Percentiles rank a stretch among this genome's conserved stretches.
phyloP scores from a whole-genome alignment of 768 basidiomycete species.

The Boletus subparvulus region DNA sequence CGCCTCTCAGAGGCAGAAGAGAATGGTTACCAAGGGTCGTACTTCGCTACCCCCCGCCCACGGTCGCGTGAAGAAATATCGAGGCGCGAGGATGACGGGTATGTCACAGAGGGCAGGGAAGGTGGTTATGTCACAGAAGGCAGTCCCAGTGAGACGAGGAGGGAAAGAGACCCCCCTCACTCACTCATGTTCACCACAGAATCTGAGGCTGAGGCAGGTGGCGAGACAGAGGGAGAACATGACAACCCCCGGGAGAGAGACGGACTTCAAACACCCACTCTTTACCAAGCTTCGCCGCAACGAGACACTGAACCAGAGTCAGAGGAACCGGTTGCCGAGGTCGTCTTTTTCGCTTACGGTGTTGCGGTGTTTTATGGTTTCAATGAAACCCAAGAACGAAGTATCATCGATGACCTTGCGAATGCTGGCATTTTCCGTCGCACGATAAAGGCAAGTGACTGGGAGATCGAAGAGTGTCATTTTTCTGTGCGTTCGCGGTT shows the following conservation, averaged over 20 bases:
- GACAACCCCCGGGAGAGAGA: conserved; percentile 1
- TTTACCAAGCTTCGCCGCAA: background rate
- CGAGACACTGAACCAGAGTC: conserved; percentile 9
- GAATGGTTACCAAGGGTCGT: conserved; percentile 83
- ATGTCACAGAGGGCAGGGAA: conserved; percentile 37
- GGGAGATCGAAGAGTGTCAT: conserved; percentile 95
- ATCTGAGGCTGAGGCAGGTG: conserved; percentile 4
- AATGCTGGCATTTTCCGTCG: conserved; percentile 68
- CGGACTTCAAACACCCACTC: conserved; percentile 1
- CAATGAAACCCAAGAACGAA: conserved; percentile 71
- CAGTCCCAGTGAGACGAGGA: conserved; percentile 14
- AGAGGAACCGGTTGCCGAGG: conserved; percentile 63
- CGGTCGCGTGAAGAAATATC: conserved; percentile 18
- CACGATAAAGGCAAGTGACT: conserved; percentile 61
- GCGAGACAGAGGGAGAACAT: conserved; percentile 15
- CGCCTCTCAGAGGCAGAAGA: conserved; percentile 87
- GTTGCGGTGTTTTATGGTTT: conserved; percentile 93
- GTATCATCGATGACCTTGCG: conserved; percentile 81
- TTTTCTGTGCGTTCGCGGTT: conserved; percentile 53
- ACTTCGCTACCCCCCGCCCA: conserved; percentile 49
- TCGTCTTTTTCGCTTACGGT: conserved; percentile 82
- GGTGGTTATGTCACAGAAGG: conserved; percentile 59
- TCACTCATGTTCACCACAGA: background rate
- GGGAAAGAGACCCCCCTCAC: conserved; percentile 1
- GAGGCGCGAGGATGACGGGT: conserved; percentile 21